Base-by-base conservation (phyloP, 306 rosid genomes). In the Cicer chorassanicum region DNA sequence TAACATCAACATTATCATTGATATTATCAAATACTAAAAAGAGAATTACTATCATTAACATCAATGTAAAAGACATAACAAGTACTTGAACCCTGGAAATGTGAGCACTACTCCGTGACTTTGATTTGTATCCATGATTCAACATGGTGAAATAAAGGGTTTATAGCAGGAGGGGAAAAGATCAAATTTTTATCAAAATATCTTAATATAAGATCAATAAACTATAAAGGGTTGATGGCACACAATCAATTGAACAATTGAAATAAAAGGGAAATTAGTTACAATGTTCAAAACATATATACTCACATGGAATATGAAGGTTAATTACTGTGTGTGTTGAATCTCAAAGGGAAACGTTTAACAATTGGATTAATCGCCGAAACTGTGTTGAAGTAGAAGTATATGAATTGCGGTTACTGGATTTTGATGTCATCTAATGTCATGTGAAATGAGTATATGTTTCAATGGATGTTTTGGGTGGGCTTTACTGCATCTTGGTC, bases 101-200 rank as follows among this genome's bases (percentile, higher is more conserved):
- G 66, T 45, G 86, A 82, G 60, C 45, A 75, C 78, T 82, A 73
- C 19, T 83, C 75, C 87, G 74, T 63, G 85, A 75, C 80, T 65
- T 89, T 14, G 80, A 80, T 86, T 77, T 89, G 88, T 72, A 57
- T 72, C 92, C 93, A 45, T 77, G 88, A 80, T 83, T 87, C 88
- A 81, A 81, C 98, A 89, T 91, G 75, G 91, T 86, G 88, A 81
- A 43, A 16, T 72, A 9, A 45, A 74, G 78, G 70, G 70, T 15
- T 15, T 16, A 4, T 46, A 34, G 59, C 2, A 60, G 1, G 13
- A 2, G 11, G 7, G 7, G 7, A 77, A 67, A 67, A 77, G 62
- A 42, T 82, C 34, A 49, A 39, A 11, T 5, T 51, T 69, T 75
- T 48, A 67, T 7, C 68, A 75, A 53, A 81, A 62, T 53, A 18